Base-by-base conservation (phyloP, 2,329 filamentous ascomycete species). In the Xylariaceae sp. region DNA sequence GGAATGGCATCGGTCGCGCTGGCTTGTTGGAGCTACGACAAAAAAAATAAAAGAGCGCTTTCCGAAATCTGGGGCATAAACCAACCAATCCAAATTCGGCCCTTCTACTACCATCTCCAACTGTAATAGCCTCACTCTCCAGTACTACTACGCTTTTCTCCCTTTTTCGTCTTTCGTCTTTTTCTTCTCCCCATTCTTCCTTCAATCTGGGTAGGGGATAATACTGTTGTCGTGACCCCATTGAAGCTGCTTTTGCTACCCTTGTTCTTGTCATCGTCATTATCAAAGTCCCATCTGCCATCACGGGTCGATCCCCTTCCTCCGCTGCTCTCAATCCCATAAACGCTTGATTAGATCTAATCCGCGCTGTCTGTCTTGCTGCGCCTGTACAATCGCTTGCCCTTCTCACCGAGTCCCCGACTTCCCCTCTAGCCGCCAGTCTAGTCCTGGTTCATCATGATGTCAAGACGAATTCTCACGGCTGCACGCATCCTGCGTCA, bases 401-500 rank as follows among this genome's bases (percentile, higher is more conserved):
- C 48, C 23, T 40, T 46, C 21, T 49, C 28, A n/a, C 33, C 56
- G 24, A 29, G 16, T 39, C 11, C n/a, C 31, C 48, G 21, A 43
- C 29, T 36, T 28, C 37, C 39, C 3, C 29, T 47, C 21, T 34
- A 16, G 14, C 6, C 16, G 16, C 4, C 29, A 34, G 34, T 29
- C 16, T 29, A 40, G 5, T 43, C 17, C 56, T 54, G 23, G 14
- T 46, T 43, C 58, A 60, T 33, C 36, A 73, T 73, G 71, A 65
- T 73, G 66, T 73, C 71, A 34, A 68, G 69, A 67, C 68, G 69
- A 37, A 49, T 72, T 54, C 61, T 76, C 58, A 76, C 74, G 37
- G 75, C 77, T 44, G 74, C 78, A 56, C 76, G 79, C 60, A 70
- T 77, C 65, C 60, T 73, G 57, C 70, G 70, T 67, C 73, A 68